A percentile compares a stretch with the other conserved stretches of the same genome.
These are phyloP conservation scores for Brettanomyces anomalus DNA, from an alignment of 805 yeast genomes.

Conservation along the genomic window DNA sequence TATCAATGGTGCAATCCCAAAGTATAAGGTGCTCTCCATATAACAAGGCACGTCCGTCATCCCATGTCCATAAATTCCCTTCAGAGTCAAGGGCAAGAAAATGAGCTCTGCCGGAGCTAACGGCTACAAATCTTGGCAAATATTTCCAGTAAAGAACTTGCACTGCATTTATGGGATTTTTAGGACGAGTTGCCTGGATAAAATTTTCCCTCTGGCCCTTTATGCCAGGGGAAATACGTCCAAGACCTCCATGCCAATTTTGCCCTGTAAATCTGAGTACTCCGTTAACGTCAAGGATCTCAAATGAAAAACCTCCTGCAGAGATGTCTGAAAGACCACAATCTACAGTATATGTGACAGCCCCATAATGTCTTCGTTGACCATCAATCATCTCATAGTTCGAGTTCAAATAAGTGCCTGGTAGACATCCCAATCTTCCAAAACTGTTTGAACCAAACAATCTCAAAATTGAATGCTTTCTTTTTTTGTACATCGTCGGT, in stretches of 20 bases:
- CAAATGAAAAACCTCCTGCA: conserved; percentile 60
- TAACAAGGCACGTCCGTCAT: conserved; percentile 27
- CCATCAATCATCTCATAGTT: neutral
- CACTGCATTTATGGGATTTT: neutral
- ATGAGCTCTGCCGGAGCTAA: conserved; percentile 51
- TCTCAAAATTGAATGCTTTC: conserved; percentile 32
- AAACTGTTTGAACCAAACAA: conserved; percentile 41
- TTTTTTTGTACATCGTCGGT: conserved; percentile 32
- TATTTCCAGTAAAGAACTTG: neutral
- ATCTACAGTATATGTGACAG: too few species aligned
- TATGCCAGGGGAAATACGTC: conserved; percentile 1
- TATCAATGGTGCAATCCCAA: conserved; percentile 14
- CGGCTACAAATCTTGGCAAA: conserved; percentile 11
- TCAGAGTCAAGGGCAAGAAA: conserved; percentile 48
- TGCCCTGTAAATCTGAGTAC: conserved; percentile 45
- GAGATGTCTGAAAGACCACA: conserved; percentile 33
- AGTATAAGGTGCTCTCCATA: conserved; percentile 39
- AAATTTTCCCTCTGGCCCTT: too few species aligned
- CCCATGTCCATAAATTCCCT: conserved; percentile 56
- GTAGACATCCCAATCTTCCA: conserved; percentile 36
- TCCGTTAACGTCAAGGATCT: conserved; percentile 48
- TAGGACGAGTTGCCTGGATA: neutral
- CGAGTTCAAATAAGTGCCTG: neutral
- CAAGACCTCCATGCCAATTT: neutral
- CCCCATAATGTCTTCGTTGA: neutral